These are phyloP conservation scores for Dictyostelium firmibasis DNA, from an alignment of 78 protist genomes.

Conservation along the genomic window DNA sequence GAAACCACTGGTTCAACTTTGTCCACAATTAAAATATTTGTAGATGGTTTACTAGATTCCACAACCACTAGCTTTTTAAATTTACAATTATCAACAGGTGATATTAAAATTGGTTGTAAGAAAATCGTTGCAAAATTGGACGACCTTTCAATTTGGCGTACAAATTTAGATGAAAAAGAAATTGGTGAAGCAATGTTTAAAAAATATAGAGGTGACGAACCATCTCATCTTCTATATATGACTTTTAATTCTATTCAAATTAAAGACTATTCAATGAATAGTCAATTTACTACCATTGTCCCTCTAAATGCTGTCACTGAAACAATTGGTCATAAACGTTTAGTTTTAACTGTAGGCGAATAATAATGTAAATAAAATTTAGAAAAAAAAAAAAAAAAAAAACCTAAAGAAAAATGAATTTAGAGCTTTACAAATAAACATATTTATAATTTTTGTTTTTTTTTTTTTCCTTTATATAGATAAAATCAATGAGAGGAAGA, in stretches of 20 bases:
- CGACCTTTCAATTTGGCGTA: slow-evolving; percentile 24
- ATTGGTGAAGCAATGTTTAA: slow-evolving; percentile 48
- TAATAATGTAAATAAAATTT: not conserved
- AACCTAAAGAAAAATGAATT: no score
- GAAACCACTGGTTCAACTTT: not conserved
- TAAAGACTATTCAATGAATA: slow-evolving; percentile 15
- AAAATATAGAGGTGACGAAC: slow-evolving; percentile 63
- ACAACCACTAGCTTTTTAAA: not conserved
- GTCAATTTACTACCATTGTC: not conserved
- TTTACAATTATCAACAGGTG: not conserved
- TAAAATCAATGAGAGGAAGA: no score
- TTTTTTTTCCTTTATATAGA: no score
- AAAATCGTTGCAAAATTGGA: slow-evolving; percentile 27
- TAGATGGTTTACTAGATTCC: slow-evolving; percentile 25
- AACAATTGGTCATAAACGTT: not conserved
- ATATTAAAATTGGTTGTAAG: slow-evolving; percentile 29
- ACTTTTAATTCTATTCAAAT: slow-evolving; percentile 19
- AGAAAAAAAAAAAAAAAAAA: not conserved
- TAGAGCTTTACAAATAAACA: no score
- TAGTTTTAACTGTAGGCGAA: not conserved
- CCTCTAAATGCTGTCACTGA: not conserved
- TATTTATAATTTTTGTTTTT: no score
- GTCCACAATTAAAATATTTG: not conserved
- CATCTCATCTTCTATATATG: not conserved
- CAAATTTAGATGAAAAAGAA: not conserved